Conservation (phyloP, 2,329 filamentous ascomycete genomes). For the Aspergillus sp. region DNA sequence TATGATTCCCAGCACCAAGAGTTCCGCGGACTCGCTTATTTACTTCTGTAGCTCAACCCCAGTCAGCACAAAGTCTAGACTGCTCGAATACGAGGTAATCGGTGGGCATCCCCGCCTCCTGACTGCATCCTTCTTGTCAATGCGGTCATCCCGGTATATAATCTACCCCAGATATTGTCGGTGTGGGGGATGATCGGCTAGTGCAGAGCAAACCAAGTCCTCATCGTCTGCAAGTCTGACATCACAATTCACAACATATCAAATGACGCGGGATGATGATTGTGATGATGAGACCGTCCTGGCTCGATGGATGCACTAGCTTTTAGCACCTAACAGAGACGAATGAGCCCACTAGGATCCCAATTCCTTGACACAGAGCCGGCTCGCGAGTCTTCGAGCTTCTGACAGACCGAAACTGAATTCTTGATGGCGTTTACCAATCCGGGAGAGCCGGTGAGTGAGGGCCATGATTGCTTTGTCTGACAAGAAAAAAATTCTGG, state of each 20-base stretch:
- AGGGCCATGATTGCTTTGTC: not conserved
- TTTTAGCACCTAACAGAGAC: not conserved
- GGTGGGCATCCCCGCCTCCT: not conserved
- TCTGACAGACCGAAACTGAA: not conserved
- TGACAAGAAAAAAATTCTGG: not conserved
- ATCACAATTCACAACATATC: not conserved
- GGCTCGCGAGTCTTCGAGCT: not conserved
- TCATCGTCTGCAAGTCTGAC: not conserved
- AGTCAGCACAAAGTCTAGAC: not conserved
- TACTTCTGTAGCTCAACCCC: not conserved
- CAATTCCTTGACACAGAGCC: not conserved
- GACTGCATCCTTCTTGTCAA: not conserved
- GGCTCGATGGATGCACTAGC: not conserved
- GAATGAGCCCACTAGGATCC: not conserved
- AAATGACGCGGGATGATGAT: not conserved
- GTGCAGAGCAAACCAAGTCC: not conserved
- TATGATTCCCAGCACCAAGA: not conserved
- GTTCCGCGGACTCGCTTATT: conserved; percentile 7
- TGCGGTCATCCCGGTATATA: not conserved
- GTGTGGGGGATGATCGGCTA: conserved; percentile 10
- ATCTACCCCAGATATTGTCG: conserved; percentile 8
- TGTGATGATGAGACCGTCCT: not conserved
- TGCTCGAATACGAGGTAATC: conserved; percentile 7
- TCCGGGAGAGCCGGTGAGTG: not conserved
- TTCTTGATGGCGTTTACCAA: not conserved